These are phyloP conservation scores for Neohortaea acidophila DNA, from an alignment of 495 filamentous ascomycete species.

Conservation along the genomic window DNA sequence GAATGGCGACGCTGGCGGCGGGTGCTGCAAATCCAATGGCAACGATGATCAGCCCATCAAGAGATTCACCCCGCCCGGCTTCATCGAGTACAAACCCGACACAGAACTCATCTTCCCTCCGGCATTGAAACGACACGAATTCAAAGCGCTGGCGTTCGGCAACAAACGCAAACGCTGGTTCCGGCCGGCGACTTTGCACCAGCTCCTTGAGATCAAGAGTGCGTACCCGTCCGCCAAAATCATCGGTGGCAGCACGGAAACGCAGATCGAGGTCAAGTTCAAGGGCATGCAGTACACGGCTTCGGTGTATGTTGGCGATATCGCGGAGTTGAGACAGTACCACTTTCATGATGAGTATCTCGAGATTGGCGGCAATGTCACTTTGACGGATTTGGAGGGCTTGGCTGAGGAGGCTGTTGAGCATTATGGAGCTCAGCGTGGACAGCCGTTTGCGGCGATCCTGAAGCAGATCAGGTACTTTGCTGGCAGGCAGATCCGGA, in stretches of 20 bases:
- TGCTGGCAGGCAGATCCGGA: constrained; percentile 87
- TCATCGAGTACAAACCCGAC: constrained; percentile 84
- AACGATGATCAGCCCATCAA: constrained; percentile 42
- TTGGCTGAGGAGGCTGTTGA: constrained; percentile 63
- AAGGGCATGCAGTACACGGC: constrained; percentile 81
- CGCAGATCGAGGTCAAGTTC: constrained; percentile 97
- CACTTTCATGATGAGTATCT: constrained; percentile 63
- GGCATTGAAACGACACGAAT: constrained; percentile 61
- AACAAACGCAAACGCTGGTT: constrained; percentile 94
- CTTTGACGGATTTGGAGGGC: constrained; percentile 66
- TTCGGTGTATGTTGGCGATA: constrained; percentile 88
- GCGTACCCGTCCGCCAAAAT: constrained; percentile 77
- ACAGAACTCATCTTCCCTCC: constrained; percentile 94
- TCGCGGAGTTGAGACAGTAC: constrained; percentile 70
- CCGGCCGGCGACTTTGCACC: constrained; percentile 69
- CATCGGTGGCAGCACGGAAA: constrained; percentile 91
- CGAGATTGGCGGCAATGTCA: constrained; percentile 83
- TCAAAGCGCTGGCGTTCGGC: constrained; percentile 70
- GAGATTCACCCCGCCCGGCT: constrained; percentile 63
- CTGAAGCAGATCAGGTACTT: constrained; percentile 80
- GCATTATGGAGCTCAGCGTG: constrained; percentile 54
- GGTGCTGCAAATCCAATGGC: constrained; percentile 38
- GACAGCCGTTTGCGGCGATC: constrained; percentile 60
- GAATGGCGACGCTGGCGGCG: constrained; percentile 32
- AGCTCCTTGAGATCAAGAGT: constrained; percentile 80